Evolutionary conservation across 306 rosid species (phyloP).

Genomic region (Cucurbita argyrosperma): DNA sequence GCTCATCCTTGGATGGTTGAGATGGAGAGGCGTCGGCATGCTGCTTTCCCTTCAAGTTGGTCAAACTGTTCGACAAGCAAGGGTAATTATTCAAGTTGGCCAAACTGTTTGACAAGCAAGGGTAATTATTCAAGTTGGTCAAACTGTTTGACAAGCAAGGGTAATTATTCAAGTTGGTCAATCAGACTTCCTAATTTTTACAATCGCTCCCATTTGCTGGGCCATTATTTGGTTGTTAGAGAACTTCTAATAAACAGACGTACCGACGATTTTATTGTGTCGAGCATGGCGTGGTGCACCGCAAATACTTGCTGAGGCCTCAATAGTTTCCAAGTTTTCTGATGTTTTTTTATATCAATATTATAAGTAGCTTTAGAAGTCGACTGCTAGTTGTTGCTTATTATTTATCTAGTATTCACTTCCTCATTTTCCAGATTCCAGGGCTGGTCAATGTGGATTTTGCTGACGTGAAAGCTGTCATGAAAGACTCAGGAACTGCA

Average conservation of each 20-base stretch:
- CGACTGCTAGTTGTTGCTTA: not conserved
- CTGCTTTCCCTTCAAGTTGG: not conserved
- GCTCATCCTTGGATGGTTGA: not conserved
- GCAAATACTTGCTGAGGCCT: not conserved
- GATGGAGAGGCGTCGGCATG: not conserved
- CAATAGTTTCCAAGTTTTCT: not conserved
- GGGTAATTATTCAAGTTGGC: not conserved
- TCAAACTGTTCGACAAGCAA: not conserved
- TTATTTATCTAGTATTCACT: constrained; percentile 2
- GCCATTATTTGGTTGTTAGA: not conserved
- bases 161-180: not conserved
- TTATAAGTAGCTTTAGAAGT: not conserved
- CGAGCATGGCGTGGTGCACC: not conserved
- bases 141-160: not conserved
- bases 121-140: not conserved
- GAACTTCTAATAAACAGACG: not conserved
- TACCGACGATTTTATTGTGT: not conserved
- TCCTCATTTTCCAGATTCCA: constrained; percentile 54
- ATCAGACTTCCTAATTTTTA: not conserved
- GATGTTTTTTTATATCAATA: not conserved
- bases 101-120: not conserved
- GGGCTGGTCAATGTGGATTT: constrained; percentile 98
- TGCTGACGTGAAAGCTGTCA: constrained; percentile 97
- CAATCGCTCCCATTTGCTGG: not conserved
- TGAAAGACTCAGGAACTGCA: constrained; percentile 99